Percentiles rank a stretch among this genome's conserved stretches.
These are phyloP conservation scores for Penicillium angulare DNA, from an alignment of 495 filamentous ascomycete species.

Conservation along the genomic window DNA sequence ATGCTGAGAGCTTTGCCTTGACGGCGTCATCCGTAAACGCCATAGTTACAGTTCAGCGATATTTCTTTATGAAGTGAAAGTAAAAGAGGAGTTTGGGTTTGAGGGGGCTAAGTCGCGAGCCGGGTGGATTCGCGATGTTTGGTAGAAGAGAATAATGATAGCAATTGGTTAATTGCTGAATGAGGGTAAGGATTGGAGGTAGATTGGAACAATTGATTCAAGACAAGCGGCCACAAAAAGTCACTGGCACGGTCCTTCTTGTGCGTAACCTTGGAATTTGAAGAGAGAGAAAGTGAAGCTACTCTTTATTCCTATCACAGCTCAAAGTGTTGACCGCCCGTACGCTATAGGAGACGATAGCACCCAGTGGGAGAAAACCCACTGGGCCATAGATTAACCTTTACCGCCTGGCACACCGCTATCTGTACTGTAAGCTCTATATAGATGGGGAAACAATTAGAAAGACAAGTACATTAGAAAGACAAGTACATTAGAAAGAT, in stretches of 20 bases:
- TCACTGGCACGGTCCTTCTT: neutral
- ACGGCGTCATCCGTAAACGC: slow-evolving; percentile 93
- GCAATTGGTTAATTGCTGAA: slow-evolving; percentile 1
- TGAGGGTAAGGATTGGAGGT: neutral
- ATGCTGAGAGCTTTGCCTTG: slow-evolving; percentile 84
- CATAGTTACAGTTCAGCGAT: slow-evolving; percentile 61
- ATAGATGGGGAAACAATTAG: too few species aligned
- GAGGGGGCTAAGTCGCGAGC: neutral
- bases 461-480: too few species aligned
- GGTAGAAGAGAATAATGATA: slow-evolving; percentile 3
- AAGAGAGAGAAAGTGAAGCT: slow-evolving; percentile 15
- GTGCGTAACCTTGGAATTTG: neutral
- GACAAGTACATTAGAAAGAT: too few species aligned
- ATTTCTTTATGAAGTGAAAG: neutral
- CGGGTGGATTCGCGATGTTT: neutral
- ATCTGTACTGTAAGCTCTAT: too few species aligned
- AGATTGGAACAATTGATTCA: neutral
- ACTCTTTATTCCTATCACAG: slow-evolving; percentile 12
- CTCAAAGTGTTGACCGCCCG: too few species aligned
- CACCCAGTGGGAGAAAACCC: too few species aligned
- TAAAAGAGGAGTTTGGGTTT: neutral
- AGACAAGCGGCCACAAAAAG: neutral
- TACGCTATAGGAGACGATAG: too few species aligned
- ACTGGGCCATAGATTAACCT: too few species aligned
- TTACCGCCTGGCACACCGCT: too few species aligned